Percentiles rank a stretch among this genome's conserved stretches.
These are phyloP conservation scores for Mycena maculata DNA, from an alignment of 768 basidiomycete species.

Conservation along the genomic window DNA sequence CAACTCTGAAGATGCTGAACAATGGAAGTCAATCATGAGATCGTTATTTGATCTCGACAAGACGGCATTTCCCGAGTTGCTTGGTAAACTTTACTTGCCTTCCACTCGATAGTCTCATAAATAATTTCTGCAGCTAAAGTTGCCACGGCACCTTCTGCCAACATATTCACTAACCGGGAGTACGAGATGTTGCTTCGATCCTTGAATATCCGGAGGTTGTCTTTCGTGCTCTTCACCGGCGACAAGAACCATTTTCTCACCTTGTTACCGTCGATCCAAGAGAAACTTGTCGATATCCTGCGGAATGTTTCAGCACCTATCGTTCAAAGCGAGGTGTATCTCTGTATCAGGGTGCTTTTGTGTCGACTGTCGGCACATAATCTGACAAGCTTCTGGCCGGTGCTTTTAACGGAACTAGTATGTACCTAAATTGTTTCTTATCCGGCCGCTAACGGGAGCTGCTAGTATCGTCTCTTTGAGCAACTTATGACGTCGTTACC, in stretches of 20 bases:
- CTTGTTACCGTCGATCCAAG: slow-evolving; percentile 94
- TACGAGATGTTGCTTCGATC: slow-evolving; percentile 92
- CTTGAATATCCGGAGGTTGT: slow-evolving; percentile 86
- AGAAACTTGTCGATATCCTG: slow-evolving; percentile 94
- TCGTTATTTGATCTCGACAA: slow-evolving; percentile 89
- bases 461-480: slow-evolving; percentile 90
- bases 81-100: slow-evolving; percentile 64
- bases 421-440: background rate
- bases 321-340: slow-evolving; percentile 94
- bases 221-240: slow-evolving; percentile 86
- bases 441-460: slow-evolving; percentile 1
- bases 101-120: slow-evolving; percentile 37
- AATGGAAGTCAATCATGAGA: slow-evolving; percentile 85
- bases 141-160: slow-evolving; percentile 88
- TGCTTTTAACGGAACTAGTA: slow-evolving; percentile 92
- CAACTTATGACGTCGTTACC: slow-evolving; percentile 78
- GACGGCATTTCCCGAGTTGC: slow-evolving; percentile 83
- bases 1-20: slow-evolving; percentile 60
- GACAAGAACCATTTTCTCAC: slow-evolving; percentile 93
- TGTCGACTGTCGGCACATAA: slow-evolving; percentile 93
- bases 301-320: slow-evolving; percentile 82
- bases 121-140: slow-evolving; percentile 66
- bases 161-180: slow-evolving; percentile 96
- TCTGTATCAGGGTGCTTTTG: slow-evolving; percentile 91
- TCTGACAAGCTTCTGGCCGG: slow-evolving; percentile 96